Base-by-base conservation (phyloP, 1,284 basidiomycete species). In the Sporisorium exsertum region DNA sequence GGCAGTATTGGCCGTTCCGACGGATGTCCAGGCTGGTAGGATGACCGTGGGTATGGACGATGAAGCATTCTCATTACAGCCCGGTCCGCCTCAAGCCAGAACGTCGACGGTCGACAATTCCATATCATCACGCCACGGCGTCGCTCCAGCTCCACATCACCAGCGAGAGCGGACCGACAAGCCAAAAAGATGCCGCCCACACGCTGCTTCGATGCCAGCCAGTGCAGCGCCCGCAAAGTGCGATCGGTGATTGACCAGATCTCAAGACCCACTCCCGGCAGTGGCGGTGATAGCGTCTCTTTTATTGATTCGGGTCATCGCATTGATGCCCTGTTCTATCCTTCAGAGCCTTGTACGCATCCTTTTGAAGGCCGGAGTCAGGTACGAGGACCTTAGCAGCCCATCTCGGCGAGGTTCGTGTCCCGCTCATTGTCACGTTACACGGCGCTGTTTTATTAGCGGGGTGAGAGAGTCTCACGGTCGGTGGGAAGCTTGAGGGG, bases 391-490 rank as follows among this genome's bases (percentile, higher is more conserved):
- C 20, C 40, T n/a, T 4, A 2, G 40, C 37, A 5, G 37, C 10
- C 35, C 18, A 12, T 40, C 2, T 5, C 18, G 20, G n/a, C n/a
- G 40, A 43, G 1, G n/a, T 20, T n/a, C n/a, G 40, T 3, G 2
- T n/a, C 40, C n/a, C n/a, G 40, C 18, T 27, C 49, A 20, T 50
- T 32, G 27, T 50, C 29, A 29, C 29, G 12, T 27, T 13, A 32
- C 29, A 10, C 20, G 18, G 20, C 47, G 46, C 26, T 22, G 16
- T 12, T 18, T 16, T 3, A 4, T 2, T 3, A 8, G 18, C 29
- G 32, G 49, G 49, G 49, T 27, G 49, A 12, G 29, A 50, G 12
- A 13, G 4, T 50, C 49, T 50, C 49, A 50, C 49, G 49, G n/a
- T 4, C 13, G 9, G 49, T 50, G 49, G 27, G 29, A 5, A 26